phyloP scores from a whole-genome alignment of 75 land plant species.

The Picea glauca region DNA sequence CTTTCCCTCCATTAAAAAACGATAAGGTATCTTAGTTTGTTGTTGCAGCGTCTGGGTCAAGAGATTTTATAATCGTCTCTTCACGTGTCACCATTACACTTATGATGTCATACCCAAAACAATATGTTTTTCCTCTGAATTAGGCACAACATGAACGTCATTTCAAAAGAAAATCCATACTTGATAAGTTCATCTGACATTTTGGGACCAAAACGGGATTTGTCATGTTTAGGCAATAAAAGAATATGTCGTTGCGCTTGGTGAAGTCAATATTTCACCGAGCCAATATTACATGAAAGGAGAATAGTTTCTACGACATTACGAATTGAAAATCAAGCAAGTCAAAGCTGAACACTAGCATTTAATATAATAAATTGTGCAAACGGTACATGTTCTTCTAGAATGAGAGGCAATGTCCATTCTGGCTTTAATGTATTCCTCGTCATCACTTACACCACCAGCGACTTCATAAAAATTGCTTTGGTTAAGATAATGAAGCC shows the following conservation, averaged over 20 bases:
- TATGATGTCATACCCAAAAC: slow-evolving; percentile 68
- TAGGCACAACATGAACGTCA: not conserved
- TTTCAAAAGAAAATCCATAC: slow-evolving; percentile 21
- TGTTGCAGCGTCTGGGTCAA: slow-evolving; percentile 64
- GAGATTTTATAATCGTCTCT: slow-evolving; percentile 75
- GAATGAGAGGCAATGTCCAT: slow-evolving; percentile 92
- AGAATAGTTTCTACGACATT: slow-evolving; percentile 74
- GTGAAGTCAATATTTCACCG: slow-evolving; percentile 76
- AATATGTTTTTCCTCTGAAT: not conserved
- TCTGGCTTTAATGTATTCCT: slow-evolving; percentile 82
- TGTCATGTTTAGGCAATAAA: slow-evolving; percentile 71
- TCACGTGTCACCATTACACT: slow-evolving; percentile 86
- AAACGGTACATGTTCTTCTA: slow-evolving; percentile 67
- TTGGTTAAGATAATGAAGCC: slow-evolving; percentile 93
- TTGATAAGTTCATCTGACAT: slow-evolving; percentile 75
- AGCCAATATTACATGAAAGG: slow-evolving; percentile 75
- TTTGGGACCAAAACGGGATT: slow-evolving; percentile 60
- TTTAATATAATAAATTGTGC: not conserved
- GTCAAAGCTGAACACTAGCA: not conserved
- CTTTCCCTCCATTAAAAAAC: not conserved
- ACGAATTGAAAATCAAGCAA: slow-evolving; percentile 75
- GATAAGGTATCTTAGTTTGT: slow-evolving; percentile 75
- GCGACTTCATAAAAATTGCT: slow-evolving; percentile 81
- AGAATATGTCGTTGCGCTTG: slow-evolving; percentile 72
- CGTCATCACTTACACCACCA: slow-evolving; percentile 76